Evolutionary conservation across 2,329 filamentous ascomycete species (phyloP).

Genomic region (Xylariaceae sp.): DNA sequence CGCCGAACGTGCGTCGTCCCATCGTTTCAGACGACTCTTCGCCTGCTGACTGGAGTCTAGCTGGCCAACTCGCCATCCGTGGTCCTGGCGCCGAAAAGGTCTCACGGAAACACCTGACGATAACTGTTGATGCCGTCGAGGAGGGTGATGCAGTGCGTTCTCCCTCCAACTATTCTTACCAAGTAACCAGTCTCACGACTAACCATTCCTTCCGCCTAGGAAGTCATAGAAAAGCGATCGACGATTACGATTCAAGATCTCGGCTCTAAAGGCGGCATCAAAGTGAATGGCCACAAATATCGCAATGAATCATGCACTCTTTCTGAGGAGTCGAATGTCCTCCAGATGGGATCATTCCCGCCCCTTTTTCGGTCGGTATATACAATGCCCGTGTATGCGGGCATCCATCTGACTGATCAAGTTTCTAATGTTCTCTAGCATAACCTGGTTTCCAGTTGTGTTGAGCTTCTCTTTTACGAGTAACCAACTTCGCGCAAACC

Average conservation of each 20-base stretch:
- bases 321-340: slow-evolving; percentile 52
- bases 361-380: slow-evolving; percentile 52
- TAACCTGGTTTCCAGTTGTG: slow-evolving; percentile 76
- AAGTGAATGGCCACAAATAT: slow-evolving; percentile 67
- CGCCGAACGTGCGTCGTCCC: slow-evolving; percentile 49
- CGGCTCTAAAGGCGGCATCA: slow-evolving; percentile 78
- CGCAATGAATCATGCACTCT: slow-evolving; percentile 56
- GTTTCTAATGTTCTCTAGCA: slow-evolving; percentile 39
- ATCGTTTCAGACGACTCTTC: background rate
- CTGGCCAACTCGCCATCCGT: slow-evolving; percentile 59
- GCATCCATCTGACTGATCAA: background rate
- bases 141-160: slow-evolving; percentile 61
- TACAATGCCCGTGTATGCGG: background rate
- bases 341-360: slow-evolving; percentile 68
- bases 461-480: slow-evolving; percentile 73
- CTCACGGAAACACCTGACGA: slow-evolving; percentile 80
- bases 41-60: slow-evolving; percentile 35
- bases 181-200: background rate
- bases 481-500: slow-evolving; percentile 63
- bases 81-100: slow-evolving; percentile 65
- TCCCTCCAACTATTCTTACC: background rate
- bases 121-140: slow-evolving; percentile 62
- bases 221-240: slow-evolving; percentile 60
- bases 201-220: slow-evolving; percentile 36
- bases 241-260: slow-evolving; percentile 70